phyloP scores from a whole-genome alignment of 108 stramenopile species.

The Nitzschia sp. region DNA sequence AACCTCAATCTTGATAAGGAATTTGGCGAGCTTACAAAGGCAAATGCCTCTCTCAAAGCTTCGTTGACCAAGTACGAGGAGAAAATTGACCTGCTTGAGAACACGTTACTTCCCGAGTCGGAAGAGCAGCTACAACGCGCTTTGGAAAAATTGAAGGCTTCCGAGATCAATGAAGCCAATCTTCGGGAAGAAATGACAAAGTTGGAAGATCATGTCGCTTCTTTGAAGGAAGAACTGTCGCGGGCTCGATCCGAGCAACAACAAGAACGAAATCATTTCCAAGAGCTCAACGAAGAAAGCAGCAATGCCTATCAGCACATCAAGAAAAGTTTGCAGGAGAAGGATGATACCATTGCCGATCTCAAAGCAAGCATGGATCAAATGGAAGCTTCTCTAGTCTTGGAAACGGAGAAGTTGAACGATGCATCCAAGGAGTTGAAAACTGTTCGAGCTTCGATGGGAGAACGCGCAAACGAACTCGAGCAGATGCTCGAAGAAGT shows the following conservation, averaged over 20 bases:
- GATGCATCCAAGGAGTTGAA: constrained; percentile 9
- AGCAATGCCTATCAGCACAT: constrained; percentile 17
- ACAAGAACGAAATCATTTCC: constrained; percentile 30
- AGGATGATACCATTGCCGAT: constrained; percentile 37
- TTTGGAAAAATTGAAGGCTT: constrained; percentile 3
- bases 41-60: constrained; percentile 22
- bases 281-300: constrained; percentile 34
- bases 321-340: constrained; percentile 19
- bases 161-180: constrained; percentile 18
- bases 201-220: constrained; percentile 26
- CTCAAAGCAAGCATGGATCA: constrained; percentile 26
- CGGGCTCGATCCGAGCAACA: constrained; percentile 1
- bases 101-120: constrained; percentile 36
- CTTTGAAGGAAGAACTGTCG: background rate
- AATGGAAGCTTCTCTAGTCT: constrained; percentile 6
- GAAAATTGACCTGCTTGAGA: constrained; percentile 30
- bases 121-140: constrained; percentile 42
- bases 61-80: constrained; percentile 17
- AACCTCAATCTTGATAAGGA: background rate
- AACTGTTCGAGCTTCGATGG: background rate
- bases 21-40: constrained; percentile 18
- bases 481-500: constrained; percentile 12
- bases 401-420: constrained; percentile 23
- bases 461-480: constrained; percentile 10
- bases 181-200: constrained; percentile 11